These are phyloP conservation scores for Crithidia thermophila DNA, from an alignment of 208 protist species.

Conservation along the genomic window DNA sequence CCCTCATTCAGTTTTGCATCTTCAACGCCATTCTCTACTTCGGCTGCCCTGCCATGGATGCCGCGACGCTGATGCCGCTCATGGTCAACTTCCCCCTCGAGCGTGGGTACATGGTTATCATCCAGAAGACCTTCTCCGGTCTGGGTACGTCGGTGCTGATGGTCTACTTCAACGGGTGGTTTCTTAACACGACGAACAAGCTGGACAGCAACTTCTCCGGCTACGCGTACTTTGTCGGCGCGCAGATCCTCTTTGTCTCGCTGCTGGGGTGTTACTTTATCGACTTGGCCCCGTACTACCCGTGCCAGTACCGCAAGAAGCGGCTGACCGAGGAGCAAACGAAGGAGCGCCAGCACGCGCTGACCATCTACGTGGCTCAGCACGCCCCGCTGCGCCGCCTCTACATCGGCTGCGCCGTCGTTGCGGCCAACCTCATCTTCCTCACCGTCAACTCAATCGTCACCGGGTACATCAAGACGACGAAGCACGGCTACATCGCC, in stretches of 20 bases:
- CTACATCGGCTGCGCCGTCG: constrained; percentile 50
- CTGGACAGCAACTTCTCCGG: constrained; percentile 52
- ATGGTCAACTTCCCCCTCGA: constrained; percentile 84
- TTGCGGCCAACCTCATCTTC: constrained; percentile 51
- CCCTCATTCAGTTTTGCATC: constrained; percentile 58
- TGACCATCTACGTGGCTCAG: constrained; percentile 56
- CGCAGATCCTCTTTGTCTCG: constrained; percentile 40
- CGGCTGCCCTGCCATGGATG: constrained; percentile 65
- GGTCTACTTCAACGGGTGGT: constrained; percentile 83
- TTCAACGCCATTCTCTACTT: constrained; percentile 73
- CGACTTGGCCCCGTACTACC: constrained; percentile 66
- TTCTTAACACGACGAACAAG: constrained; percentile 30
- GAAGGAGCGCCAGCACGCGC: constrained; percentile 44
- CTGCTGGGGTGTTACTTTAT: constrained; percentile 49
- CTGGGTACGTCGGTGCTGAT: constrained; percentile 79
- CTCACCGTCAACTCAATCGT: constrained; percentile 57
- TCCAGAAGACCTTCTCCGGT: constrained; percentile 83
- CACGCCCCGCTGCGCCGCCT: constrained; percentile 47
- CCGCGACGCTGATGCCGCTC: constrained; percentile 70
- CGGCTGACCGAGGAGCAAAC: constrained; percentile 43
- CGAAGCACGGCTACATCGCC: constrained; percentile 37
- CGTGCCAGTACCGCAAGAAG: constrained; percentile 46
- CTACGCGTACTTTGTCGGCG: constrained; percentile 66
- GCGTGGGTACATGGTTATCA: constrained; percentile 74
- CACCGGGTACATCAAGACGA: constrained; percentile 45